Conservation (phyloP, 139 green algal genomes). For the Coccomyxa sp. region DNA sequence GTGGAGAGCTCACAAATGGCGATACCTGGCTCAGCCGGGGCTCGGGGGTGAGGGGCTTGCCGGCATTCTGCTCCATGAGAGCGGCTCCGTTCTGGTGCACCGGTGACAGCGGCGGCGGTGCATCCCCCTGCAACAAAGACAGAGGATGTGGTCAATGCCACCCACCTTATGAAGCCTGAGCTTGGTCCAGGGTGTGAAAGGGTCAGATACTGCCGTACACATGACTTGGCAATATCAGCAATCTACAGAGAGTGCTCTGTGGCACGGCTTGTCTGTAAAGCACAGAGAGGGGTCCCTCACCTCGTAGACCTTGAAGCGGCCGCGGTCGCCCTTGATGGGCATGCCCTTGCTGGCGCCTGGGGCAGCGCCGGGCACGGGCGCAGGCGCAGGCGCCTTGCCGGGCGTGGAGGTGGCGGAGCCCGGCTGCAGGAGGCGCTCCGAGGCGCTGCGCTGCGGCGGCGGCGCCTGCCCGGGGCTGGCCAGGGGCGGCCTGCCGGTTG, state of each 20-base stretch:
- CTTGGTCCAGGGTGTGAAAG: too few species aligned
- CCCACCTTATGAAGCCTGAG: too few species aligned
- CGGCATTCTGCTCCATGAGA: slow-evolving; percentile 40
- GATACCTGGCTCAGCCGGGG: background rate
- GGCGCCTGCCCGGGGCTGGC: background rate
- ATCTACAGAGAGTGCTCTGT: too few species aligned
- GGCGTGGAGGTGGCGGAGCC: background rate
- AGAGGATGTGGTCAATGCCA: too few species aligned
- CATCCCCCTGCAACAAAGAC: background rate
- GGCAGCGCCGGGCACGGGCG: background rate
- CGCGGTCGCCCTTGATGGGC: background rate
- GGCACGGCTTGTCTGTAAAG: too few species aligned
- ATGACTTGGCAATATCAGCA: too few species aligned
- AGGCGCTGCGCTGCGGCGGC: background rate
- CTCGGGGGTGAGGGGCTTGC: background rate
- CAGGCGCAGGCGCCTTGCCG: background rate
- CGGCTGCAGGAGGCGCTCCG: background rate
- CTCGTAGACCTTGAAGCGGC: background rate
- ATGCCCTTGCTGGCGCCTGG: background rate
- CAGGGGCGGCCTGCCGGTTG: background rate
- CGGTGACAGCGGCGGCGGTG: slow-evolving; percentile 1
- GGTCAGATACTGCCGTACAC: too few species aligned
- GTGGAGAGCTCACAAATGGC: background rate
- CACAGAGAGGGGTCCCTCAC: too few species aligned
- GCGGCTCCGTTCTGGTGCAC: slow-evolving; percentile 22